Conservation (phyloP, 75 land plant species). For the Isoetes taiwanensis region DNA sequence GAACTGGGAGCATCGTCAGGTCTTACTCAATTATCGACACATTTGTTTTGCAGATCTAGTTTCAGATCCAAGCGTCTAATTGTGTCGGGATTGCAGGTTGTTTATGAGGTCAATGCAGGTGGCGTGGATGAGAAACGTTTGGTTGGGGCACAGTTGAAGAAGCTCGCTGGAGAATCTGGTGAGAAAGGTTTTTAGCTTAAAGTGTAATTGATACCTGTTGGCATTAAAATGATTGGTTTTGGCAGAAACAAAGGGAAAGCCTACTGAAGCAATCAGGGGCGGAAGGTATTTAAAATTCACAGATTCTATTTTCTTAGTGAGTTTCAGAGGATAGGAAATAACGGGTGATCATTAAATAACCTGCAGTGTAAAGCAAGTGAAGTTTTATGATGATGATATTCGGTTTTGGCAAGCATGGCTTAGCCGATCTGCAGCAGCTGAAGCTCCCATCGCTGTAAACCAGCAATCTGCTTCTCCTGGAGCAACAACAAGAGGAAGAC, state of each 20-base stretch:
- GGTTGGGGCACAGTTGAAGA: conserved; percentile 93
- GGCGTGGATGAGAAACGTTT: conserved; percentile 86
- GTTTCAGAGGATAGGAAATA: neutral
- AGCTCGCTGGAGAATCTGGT: conserved; percentile 96
- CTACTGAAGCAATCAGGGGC: conserved; percentile 82
- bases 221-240: neutral
- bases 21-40: neutral
- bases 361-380: conserved; percentile 91
- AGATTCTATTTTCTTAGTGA: neutral
- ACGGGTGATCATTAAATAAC: conserved; percentile 5
- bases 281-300: conserved; percentile 37
- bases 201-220: neutral
- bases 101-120: conserved; percentile 91
- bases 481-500: conserved; percentile 77
- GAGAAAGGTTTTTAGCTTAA: neutral
- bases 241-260: conserved; percentile 56
- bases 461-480: conserved; percentile 49
- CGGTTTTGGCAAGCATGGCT: conserved; percentile 97
- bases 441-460: conserved; percentile 55
- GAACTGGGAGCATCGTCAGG: conserved; percentile 99
- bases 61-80: no score
- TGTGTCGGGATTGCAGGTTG: conserved; percentile 38
- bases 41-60: neutral
- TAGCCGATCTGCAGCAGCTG: conserved; percentile 84
- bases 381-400: conserved; percentile 95